These are phyloP conservation scores for Paralagenidium karlingii DNA, from an alignment of 352 stramenopile genomes.

Conservation along the genomic window DNA sequence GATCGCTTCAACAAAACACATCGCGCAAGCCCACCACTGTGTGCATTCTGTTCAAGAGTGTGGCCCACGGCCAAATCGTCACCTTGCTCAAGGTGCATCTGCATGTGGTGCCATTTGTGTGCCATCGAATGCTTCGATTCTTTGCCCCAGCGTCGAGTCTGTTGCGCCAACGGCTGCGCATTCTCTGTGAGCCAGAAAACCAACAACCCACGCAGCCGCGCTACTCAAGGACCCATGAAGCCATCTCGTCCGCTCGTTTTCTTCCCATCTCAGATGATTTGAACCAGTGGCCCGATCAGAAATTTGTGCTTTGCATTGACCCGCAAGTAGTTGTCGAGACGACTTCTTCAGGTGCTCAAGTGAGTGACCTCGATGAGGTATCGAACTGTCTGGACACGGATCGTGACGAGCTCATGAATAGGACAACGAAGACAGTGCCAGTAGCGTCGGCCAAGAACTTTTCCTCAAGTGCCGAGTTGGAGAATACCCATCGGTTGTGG, in stretches of 20 bases:
- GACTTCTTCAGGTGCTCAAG: not conserved
- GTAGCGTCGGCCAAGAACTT: slow-evolving; percentile 21
- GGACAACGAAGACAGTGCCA: slow-evolving; percentile 5
- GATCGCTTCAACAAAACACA: slow-evolving; percentile 19
- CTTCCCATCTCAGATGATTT: not conserved
- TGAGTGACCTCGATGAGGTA: no score
- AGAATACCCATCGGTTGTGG: slow-evolving; percentile 72
- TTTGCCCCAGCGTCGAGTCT: slow-evolving; percentile 36
- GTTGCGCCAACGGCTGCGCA: slow-evolving; percentile 41
- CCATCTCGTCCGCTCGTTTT: not conserved
- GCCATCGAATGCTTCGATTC: slow-evolving; percentile 75
- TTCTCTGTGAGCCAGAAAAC: slow-evolving; percentile 19
- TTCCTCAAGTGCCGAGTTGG: slow-evolving; percentile 83
- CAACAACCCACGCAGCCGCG: no score
- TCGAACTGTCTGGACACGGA: not conserved
- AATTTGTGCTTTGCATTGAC: slow-evolving; percentile 61
- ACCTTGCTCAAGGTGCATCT: slow-evolving; percentile 81
- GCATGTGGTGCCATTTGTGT: slow-evolving; percentile 56
- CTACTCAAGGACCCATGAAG: no score
- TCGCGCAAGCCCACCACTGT: slow-evolving; percentile 17
- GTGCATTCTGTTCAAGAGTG: slow-evolving; percentile 72
- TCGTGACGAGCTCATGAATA: slow-evolving; percentile 6
- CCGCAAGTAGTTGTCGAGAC: slow-evolving; percentile 43
- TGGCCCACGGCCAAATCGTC: slow-evolving; percentile 82
- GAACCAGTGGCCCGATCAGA: slow-evolving; percentile 3